Evolutionary conservation across 345 rosid genomes (phyloP).

Genomic region (Citrus mangshanensis): DNA sequence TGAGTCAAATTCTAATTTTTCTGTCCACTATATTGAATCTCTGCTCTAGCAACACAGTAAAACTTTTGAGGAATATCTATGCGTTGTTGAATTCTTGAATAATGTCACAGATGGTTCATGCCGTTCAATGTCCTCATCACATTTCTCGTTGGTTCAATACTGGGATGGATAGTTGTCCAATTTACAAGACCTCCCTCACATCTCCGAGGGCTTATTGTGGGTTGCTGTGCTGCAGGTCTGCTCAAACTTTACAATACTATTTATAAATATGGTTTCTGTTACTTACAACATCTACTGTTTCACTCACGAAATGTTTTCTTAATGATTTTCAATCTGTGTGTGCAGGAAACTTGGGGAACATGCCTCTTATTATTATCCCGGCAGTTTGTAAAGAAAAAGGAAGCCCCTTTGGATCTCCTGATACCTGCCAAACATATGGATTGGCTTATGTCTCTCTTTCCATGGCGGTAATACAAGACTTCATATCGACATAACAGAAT

Average conservation of each 20-base stretch:
- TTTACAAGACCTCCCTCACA: conserved; percentile 29
- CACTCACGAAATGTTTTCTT: neutral
- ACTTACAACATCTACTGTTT: neutral
- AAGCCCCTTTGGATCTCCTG: conserved; percentile 64
- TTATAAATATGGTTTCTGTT: neutral
- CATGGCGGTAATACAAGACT: conserved; percentile 49
- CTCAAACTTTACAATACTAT: neutral
- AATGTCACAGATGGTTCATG: conserved; percentile 38
- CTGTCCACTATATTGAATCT: neutral
- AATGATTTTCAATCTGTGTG: neutral
- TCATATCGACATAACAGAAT: neutral
- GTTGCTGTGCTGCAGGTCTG: conserved; percentile 41
- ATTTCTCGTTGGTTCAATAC: conserved; percentile 26
- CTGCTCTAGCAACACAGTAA: neutral
- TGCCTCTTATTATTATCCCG: conserved; percentile 64
- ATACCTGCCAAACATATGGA: conserved; percentile 41
- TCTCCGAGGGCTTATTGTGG: conserved; percentile 32
- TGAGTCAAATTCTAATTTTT: conserved; percentile 19
- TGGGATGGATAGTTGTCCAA: conserved; percentile 35
- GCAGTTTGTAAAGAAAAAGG: conserved; percentile 64
- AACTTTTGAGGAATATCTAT: neutral
- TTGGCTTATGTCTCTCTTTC: conserved; percentile 63
- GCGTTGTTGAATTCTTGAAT: neutral
- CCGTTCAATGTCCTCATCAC: conserved; percentile 39
- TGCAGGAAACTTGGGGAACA: conserved; percentile 63